phyloP scores from a whole-genome alignment of 768 basidiomycete genomes.

The Dacryopinax spathularia region DNA sequence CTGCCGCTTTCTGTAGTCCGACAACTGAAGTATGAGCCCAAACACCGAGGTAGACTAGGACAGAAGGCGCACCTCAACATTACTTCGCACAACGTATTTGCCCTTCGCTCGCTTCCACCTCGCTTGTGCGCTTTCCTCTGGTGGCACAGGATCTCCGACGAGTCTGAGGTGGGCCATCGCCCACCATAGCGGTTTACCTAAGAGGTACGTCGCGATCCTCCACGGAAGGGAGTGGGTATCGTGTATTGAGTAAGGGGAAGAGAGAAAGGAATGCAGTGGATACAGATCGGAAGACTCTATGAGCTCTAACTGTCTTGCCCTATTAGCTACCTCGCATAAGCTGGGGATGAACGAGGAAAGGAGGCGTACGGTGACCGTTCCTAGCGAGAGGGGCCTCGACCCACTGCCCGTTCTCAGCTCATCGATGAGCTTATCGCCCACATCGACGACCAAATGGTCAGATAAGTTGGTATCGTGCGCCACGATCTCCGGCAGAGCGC shows the following conservation, averaged over 20 bases:
- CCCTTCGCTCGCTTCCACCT: slow-evolving; percentile 48
- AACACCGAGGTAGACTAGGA: neutral
- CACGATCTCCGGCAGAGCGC: slow-evolving; percentile 46
- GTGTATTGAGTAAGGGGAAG: slow-evolving; percentile 46
- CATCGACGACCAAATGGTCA: slow-evolving; percentile 49
- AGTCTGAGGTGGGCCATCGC: slow-evolving; percentile 65
- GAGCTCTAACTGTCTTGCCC: slow-evolving; percentile 61
- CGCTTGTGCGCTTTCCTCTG: slow-evolving; percentile 29
- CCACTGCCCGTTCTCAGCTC: slow-evolving; percentile 48
- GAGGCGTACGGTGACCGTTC: slow-evolving; percentile 55
- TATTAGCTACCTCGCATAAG: too few species aligned
- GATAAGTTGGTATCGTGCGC: slow-evolving; percentile 35
- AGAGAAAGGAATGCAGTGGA: slow-evolving; percentile 41
- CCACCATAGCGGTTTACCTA: slow-evolving; percentile 79
- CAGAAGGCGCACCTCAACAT: slow-evolving; percentile 36
- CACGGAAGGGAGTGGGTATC: slow-evolving; percentile 52
- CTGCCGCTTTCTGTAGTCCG: slow-evolving; percentile 34
- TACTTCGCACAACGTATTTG: slow-evolving; percentile 52
- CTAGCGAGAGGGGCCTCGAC: slow-evolving; percentile 61
- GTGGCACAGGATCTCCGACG: slow-evolving; percentile 42
- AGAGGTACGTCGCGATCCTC: slow-evolving; percentile 52
- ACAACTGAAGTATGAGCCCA: neutral
- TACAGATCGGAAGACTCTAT: slow-evolving; percentile 32
- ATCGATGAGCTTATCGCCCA: slow-evolving; percentile 41
- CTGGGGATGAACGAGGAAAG: too few species aligned